Evolutionary conservation across 495 filamentous ascomycete genomes (phyloP), one percentile per base, ranked within the genome.

Genomic region (Aeminium ludgeri): DNA sequence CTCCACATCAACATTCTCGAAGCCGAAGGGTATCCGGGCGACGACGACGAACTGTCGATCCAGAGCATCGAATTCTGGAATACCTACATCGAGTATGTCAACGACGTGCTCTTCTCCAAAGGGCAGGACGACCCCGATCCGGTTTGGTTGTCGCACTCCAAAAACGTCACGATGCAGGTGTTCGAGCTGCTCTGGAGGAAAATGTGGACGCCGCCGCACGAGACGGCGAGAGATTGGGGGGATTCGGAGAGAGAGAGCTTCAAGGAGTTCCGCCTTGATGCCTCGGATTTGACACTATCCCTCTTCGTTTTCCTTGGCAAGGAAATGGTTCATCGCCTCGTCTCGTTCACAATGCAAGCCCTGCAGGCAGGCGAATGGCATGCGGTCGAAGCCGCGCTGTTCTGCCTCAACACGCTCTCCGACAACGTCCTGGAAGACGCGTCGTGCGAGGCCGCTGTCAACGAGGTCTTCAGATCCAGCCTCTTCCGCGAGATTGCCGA

Each of bases 31-130:
- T 74, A 77, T 55, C 74, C 83, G 2, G 76, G 76, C 3, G 73
- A 73, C 18, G 82, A 91, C 12, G 83, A 95, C 50, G 64, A 68
- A 32, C 74, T 91, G 30, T 84, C 82, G 31, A 70, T 79, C 2
- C 70, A 73, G 3, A 75, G 77, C 2, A 64, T 94, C 20, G 82
- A 93, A 46, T 93, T 87, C 60, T 94, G 86, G 86, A 79, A 68
- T 10, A 70, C 67, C 2, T 79, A 74, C 44, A 68, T 75, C 16
- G 79, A 80, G 50, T 69, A 65, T 33, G 45, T 74, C 20, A 52
- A 65, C 18, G 65, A 57, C 28, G 47, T 41, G 13, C 45, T 48
- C 20, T 57, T 63, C 42, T 43, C 46, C 10, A 11, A 27, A 28
- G 43, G 40, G 17, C 6, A 18, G 1, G 35, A 32, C 16, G 43